Evolutionary conservation across 495 filamentous ascomycete genomes (phyloP), one percentile per base, ranked within the genome.

Genomic region (Aspergillus cristatus): DNA sequence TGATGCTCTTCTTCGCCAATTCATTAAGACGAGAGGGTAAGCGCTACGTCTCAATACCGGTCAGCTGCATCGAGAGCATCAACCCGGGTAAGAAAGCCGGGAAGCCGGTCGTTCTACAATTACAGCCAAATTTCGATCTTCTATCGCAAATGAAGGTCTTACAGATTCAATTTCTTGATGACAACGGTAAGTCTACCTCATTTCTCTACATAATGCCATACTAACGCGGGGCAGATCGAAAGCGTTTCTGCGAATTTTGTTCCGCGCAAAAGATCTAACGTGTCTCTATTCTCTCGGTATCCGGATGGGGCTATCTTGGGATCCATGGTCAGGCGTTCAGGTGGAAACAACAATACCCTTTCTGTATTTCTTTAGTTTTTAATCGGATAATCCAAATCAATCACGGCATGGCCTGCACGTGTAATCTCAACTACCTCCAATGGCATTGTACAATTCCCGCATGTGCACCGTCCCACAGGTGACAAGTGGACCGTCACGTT

Each of bases 11-110:
- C 35, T 70, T 70, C 37, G 63, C 66, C 3, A 70, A 70, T 45
- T 68, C 66, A 0, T 63, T 67, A 26, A 54, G 65, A 3, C 57
- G 47, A 33, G 55, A 60, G 13, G 38, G 54, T 6, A 70, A 68
- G 33, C 54, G 61, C 46, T 70, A 70, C 43, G 55, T 70, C 7
- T 64, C 60, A 0, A 57, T 70, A 30, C 66, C 66, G 67, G 65
- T 70, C 6, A 62, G 57, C 37, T 68, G 65, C 42, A 57, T 70
- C 14, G 63, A 47, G 3, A 56, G 42, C 17, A 43, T 70, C 24
- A 59, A 57, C 20, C 62, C 58, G 10, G 57, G 55, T 1, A 68
- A 68, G 35, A 67, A 67, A 38, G 32, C 55, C n/a, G 57, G 65
- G 3, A 51, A 52, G 28, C 66, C 66, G 24, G 57, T 67, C 1